phyloP scores from a whole-genome alignment of 1,284 basidiomycete genomes.

The Cryptococcus hybrid region DNA sequence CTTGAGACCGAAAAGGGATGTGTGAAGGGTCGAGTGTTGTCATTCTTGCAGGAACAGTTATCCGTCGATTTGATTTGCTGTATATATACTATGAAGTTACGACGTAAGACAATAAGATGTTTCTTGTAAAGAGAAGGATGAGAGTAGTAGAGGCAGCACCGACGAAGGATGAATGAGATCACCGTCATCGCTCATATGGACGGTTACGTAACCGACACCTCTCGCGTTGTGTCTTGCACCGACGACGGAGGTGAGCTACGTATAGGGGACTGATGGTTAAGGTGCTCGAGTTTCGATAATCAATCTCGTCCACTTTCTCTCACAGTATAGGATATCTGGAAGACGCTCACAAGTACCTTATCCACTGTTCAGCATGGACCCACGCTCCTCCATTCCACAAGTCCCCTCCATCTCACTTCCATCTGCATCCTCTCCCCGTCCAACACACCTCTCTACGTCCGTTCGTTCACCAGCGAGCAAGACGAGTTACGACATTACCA shows the following conservation, averaged over 20 bases:
- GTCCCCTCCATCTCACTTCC: constrained; percentile 45
- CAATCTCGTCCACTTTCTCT: no score
- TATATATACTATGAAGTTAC: no score
- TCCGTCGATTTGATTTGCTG: no score
- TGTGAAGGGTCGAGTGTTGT: constrained; percentile 44
- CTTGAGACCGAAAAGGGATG: constrained; percentile 24
- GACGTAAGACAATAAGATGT: no score
- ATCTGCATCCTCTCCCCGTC: constrained; percentile 45
- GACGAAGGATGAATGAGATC: background rate
- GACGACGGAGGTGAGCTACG: no score
- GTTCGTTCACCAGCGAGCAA: constrained; percentile 41
- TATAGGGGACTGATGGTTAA: no score
- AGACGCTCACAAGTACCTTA: background rate
- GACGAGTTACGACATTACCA: constrained; percentile 49
- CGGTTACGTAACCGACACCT: no score
- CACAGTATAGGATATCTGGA: no score
- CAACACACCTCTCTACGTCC: constrained; percentile 48
- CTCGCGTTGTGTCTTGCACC: no score
- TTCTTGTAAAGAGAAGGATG: no score
- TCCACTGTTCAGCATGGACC: constrained; percentile 21
- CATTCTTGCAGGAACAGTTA: constrained; percentile 17
- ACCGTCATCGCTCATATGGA: no score
- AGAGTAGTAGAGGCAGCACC: background rate
- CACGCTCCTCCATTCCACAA: constrained; percentile 19
- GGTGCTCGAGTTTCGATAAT: no score